These are phyloP conservation scores for Lactarius quietus DNA, from an alignment of 768 basidiomycete species.

Conservation along the genomic window DNA sequence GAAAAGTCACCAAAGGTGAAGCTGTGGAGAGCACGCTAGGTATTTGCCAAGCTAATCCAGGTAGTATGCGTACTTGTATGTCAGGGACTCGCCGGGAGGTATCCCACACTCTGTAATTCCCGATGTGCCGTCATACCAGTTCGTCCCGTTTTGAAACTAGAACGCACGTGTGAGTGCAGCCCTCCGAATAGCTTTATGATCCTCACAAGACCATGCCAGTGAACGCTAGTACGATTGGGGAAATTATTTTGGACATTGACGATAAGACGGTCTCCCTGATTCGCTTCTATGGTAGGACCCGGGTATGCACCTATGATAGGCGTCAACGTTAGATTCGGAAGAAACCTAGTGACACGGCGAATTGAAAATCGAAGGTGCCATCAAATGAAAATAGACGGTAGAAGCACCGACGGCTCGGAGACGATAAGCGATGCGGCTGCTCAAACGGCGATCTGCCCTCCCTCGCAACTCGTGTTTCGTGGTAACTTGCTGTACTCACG, in stretches of 20 bases:
- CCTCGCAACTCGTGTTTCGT: background rate
- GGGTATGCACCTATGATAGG: conserved; percentile 35
- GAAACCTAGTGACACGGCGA: background rate
- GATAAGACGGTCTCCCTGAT: conserved; percentile 36
- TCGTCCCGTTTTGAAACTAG: conserved; percentile 43
- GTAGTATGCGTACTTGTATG: conserved; percentile 33
- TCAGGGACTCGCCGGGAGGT: conserved; percentile 46
- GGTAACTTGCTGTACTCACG: background rate
- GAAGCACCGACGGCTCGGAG: background rate
- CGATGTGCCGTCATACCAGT: conserved; percentile 46
- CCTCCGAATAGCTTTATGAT: background rate
- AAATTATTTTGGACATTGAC: conserved; percentile 38
- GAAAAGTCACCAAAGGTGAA: conserved; percentile 43
- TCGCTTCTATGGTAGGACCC: conserved; percentile 40
- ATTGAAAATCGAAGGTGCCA: background rate
- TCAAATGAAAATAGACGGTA: background rate
- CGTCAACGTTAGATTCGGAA: background rate
- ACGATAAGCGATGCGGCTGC: background rate
- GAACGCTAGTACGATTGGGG: conserved; percentile 35
- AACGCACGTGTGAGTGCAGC: conserved; percentile 14
- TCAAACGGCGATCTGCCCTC: background rate
- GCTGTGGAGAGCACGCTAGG: conserved; percentile 20
- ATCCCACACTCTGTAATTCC: conserved; percentile 52
- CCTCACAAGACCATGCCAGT: conserved; percentile 35
- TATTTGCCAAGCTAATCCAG: background rate